Evolutionary conservation across 192 early-diverging fungal species (phyloP).

Genomic region (Linnemannia hyalina): DNA sequence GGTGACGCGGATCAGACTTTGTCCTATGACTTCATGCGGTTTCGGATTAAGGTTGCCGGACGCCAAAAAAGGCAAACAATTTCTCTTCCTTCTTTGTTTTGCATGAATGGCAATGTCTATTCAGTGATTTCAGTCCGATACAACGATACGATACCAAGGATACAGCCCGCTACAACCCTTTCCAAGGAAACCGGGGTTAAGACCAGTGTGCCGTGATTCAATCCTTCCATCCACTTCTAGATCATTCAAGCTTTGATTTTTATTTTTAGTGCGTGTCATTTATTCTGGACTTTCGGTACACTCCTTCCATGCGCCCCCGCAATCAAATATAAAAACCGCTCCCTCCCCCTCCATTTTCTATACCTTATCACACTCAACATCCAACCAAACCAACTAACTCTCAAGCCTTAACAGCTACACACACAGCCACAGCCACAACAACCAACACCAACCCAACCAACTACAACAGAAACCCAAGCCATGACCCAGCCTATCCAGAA

Average conservation of each 20-base stretch:
- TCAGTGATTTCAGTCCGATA: neutral
- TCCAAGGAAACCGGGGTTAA: neutral
- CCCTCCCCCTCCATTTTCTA: neutral
- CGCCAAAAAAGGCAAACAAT: neutral
- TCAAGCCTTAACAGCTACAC: neutral
- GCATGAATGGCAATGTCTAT: neutral
- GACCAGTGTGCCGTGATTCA: neutral
- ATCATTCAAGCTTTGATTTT: neutral
- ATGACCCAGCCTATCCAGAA: constrained; percentile 19
- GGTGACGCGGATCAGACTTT: neutral
- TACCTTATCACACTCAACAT: neutral
- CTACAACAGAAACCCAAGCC: constrained; percentile 4
- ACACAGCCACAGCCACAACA: constrained; percentile 9
- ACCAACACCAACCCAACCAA: constrained; percentile 1
- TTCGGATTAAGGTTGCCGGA: neutral
- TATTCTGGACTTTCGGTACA: constrained; percentile 2
- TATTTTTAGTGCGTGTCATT: neutral
- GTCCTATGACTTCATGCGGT: neutral
- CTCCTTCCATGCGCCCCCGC: neutral
- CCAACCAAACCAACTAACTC: constrained; percentile 18
- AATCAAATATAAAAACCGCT: constrained; percentile 9
- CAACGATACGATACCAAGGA: neutral
- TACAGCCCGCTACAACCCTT: neutral
- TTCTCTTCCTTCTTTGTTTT: neutral
- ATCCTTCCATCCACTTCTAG: neutral